Percentiles rank a stretch among this genome's conserved stretches.
phyloP scores from a whole-genome alignment of 2,329 filamentous ascomycete genomes.

The Chrysoporthe puriensis region DNA sequence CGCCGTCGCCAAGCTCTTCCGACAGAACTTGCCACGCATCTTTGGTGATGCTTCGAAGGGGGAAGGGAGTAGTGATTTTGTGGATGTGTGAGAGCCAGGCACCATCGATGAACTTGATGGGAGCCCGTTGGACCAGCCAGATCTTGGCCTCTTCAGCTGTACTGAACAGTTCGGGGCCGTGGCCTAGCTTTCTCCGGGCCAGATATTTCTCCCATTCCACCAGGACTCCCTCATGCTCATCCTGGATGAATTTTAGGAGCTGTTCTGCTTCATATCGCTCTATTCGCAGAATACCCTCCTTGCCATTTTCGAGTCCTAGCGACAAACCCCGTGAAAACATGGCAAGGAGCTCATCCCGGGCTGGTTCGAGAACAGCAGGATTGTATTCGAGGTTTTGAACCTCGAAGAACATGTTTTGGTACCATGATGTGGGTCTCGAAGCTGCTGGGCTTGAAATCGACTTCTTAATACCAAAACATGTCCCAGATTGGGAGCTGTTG shows the following conservation, averaged over 20 bases:
- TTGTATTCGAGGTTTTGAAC: not conserved
- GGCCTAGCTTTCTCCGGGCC: not conserved
- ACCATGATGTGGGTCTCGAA: not conserved
- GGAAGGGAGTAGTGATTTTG: constrained; percentile 47
- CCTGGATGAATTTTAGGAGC: not conserved
- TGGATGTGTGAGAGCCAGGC: constrained; percentile 52
- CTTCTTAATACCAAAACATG: not conserved
- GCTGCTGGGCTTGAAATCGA: not conserved
- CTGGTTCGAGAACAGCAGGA: not conserved
- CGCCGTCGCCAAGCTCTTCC: constrained; percentile 55
- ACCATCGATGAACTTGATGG: constrained; percentile 49
- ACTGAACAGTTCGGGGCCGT: constrained; percentile 2
- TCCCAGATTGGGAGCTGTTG: too few relatives aligned
- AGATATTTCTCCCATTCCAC: not conserved
- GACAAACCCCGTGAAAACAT: not conserved
- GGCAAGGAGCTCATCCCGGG: not conserved
- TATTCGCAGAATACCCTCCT: not conserved
- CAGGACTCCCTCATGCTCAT: not conserved
- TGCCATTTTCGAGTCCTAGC: not conserved
- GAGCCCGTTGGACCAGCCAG: not conserved
- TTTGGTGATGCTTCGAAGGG: constrained; percentile 43
- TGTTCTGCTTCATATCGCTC: not conserved
- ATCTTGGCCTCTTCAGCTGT: constrained; percentile 7
- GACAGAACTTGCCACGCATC: constrained; percentile 53
- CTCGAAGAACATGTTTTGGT: not conserved